Base-by-base conservation (phyloP, 2,329 filamentous ascomycete species). In the Hypomyces rosellus region DNA sequence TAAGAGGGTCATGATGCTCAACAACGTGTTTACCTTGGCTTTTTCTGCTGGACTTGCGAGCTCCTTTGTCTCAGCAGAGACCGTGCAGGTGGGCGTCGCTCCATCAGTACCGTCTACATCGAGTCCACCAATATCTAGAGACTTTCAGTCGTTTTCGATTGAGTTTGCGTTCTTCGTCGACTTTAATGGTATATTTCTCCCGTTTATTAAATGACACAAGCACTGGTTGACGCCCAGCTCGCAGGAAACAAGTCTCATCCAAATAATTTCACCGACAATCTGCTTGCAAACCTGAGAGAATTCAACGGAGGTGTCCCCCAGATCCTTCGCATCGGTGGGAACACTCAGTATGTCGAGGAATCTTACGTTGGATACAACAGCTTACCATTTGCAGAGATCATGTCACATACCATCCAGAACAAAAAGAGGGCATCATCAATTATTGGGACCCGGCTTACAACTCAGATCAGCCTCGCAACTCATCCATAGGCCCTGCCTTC, bases 291-390 rank as follows among this genome's bases (percentile, higher is more conserved):
- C 9, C 14, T 47, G 20, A 41, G 45, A 22, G 45, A 45, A 12
- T 51, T 48, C 16, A 51, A 51, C 18, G 48, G 49, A 8, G 45
- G 42, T 22, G 49, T 51, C 13, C 45, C 49, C 30, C 45, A 51
- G 9, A 51, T 51, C 18, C 45, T 51, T 11, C 45, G 49, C 1
- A 39, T 51, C 9, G 49, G 49, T 33, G 49, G 48, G n/a, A 51
- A 51, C 20, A 47, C 49, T 34, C 45, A 51, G 49, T 48, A 42
- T 5, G 30, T 9, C 8, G 2, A 6, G 3, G 3, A 18, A n/a
- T 11, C 14, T n/a, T 15, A 7, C n/a, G 12, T 18, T 30, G n/a
- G 4, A 34, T 14, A 11, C n/a, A 11, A 5, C 36, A 11, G 2
- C 1, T 18, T 3, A 12, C 25, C 6, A 30, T 8, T 6, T 5